Percentiles rank a stretch among this genome's conserved stretches.
These are phyloP conservation scores for Tripterygium wilfordii DNA, from an alignment of 177 flowering plant genomes.

Conservation along the genomic window DNA sequence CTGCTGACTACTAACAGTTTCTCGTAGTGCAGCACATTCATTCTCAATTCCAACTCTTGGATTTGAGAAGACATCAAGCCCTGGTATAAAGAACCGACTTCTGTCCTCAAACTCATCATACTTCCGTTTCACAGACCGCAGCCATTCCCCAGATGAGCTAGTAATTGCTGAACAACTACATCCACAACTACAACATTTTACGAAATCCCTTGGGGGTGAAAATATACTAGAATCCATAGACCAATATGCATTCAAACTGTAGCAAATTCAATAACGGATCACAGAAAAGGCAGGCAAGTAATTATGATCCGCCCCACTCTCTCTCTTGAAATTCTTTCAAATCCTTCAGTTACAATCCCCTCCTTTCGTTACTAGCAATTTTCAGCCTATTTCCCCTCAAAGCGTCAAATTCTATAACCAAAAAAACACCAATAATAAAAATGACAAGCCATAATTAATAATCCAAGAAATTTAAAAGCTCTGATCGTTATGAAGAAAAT, in stretches of 20 bases:
- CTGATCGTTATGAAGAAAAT: neutral
- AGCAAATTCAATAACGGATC: neutral
- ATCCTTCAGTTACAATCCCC: slow-evolving; percentile 6
- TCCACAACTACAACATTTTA: slow-evolving; percentile 53
- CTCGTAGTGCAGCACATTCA: slow-evolving; percentile 70
- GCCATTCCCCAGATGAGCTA: slow-evolving; percentile 32
- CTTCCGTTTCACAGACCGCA: slow-evolving; percentile 70
- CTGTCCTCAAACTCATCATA: slow-evolving; percentile 44
- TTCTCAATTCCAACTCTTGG: slow-evolving; percentile 75
- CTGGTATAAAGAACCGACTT: slow-evolving; percentile 19
- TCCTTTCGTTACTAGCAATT: slow-evolving; percentile 4
- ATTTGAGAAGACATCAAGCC: slow-evolving; percentile 23
- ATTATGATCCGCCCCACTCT: slow-evolving; percentile 1
- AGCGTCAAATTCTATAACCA: slow-evolving; percentile 1
- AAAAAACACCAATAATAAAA: neutral
- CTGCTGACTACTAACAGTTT: slow-evolving; percentile 68
- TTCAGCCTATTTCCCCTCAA: slow-evolving; percentile 4
- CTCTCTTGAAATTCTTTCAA: slow-evolving; percentile 1
- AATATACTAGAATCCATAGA: slow-evolving; percentile 37
- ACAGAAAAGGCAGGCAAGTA: neutral
- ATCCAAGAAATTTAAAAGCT: neutral
- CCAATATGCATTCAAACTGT: slow-evolving; percentile 16
- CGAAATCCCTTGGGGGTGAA: slow-evolving; percentile 20
- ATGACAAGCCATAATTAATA: neutral
- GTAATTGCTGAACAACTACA: slow-evolving; percentile 39